Percentiles rank a stretch among this genome's conserved stretches.
Conservation (phyloP, 2,329 filamentous ascomycete genomes). For the Metarhizium robertsii region DNA sequence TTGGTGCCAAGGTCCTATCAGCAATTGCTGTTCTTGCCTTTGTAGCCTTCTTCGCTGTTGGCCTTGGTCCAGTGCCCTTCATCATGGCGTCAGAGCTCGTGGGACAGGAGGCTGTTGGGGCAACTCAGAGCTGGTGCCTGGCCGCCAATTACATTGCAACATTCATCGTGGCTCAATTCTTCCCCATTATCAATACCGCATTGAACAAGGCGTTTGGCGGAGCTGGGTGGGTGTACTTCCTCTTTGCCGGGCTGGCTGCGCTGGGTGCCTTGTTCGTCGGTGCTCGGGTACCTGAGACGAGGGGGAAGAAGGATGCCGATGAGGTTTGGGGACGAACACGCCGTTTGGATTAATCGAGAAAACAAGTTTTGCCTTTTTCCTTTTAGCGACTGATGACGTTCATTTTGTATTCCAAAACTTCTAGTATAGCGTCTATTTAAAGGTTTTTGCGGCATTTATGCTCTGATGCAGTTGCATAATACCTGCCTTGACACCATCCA, state of each 20-base stretch:
- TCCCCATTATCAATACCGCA: slow-evolving; percentile 73
- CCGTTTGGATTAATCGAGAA: slow-evolving; percentile 34
- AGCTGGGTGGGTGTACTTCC: slow-evolving; percentile 77
- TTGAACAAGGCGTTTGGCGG: slow-evolving; percentile 57
- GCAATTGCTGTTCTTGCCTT: slow-evolving; percentile 76
- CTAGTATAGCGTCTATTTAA: slow-evolving; percentile 12
- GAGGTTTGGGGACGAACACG: slow-evolving; percentile 79
- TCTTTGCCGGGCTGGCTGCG: slow-evolving; percentile 71
- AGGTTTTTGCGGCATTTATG: slow-evolving; percentile 33
- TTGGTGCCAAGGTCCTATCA: slow-evolving; percentile 63
- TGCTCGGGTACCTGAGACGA: slow-evolving; percentile 75
- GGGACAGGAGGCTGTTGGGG: slow-evolving; percentile 79
- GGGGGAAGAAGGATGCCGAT: slow-evolving; percentile 71
- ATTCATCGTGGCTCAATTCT: slow-evolving; percentile 89
- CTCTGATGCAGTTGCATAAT: slow-evolving; percentile 51
- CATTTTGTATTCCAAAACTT: neutral
- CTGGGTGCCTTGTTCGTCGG: slow-evolving; percentile 63
- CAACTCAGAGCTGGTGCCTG: slow-evolving; percentile 80
- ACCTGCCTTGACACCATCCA: slow-evolving; percentile 73
- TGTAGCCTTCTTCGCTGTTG: slow-evolving; percentile 82
- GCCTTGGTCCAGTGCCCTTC: slow-evolving; percentile 88
- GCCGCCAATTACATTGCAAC: slow-evolving; percentile 85
- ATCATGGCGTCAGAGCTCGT: slow-evolving; percentile 90
- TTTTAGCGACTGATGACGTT: neutral
- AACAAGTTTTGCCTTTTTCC: neutral